A percentile compares a stretch with the other conserved stretches of the same genome.
Conservation (phyloP, 305 asterid genomes). For the Solanum chacoense region DNA sequence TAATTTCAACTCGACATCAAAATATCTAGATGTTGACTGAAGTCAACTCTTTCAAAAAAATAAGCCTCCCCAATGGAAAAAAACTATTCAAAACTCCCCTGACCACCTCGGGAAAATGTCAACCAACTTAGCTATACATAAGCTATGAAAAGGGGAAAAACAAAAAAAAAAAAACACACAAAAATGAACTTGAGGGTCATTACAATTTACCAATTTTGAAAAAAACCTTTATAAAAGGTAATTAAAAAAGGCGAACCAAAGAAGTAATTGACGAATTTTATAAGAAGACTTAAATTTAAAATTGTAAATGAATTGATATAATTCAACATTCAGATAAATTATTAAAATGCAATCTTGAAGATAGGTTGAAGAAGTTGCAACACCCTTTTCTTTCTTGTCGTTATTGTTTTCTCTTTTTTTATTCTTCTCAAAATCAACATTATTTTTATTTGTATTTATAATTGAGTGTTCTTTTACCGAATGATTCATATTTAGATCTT, state of each 20-base stretch:
- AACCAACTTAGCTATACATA: fast-evolving
- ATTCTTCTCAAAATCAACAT: background rate
- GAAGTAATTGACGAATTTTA: background rate
- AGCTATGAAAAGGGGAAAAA: background rate
- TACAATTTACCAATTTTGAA: too few relatives aligned
- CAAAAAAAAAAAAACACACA: too few relatives aligned
- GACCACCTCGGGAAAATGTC: background rate
- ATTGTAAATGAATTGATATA: background rate
- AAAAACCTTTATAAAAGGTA: background rate
- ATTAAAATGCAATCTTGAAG: background rate
- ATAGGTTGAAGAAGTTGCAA: background rate
- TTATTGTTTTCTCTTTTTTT: background rate
- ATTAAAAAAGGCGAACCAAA: background rate
- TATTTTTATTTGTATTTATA: too few relatives aligned
- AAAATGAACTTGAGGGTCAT: background rate
- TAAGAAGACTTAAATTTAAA: too few relatives aligned
- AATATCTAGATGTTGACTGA: too few relatives aligned
- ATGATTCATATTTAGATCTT: background rate
- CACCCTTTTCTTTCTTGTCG: background rate
- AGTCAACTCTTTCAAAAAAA: too few relatives aligned
- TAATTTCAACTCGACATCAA: background rate
- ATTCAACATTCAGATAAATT: background rate
- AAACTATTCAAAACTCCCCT: background rate
- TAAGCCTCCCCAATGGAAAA: background rate
- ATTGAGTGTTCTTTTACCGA: background rate